Percentiles rank a stretch among this genome's conserved stretches.
Evolutionary conservation across 1,284 basidiomycete genomes (phyloP).

Genomic region (Ceratobasidium sp.): DNA sequence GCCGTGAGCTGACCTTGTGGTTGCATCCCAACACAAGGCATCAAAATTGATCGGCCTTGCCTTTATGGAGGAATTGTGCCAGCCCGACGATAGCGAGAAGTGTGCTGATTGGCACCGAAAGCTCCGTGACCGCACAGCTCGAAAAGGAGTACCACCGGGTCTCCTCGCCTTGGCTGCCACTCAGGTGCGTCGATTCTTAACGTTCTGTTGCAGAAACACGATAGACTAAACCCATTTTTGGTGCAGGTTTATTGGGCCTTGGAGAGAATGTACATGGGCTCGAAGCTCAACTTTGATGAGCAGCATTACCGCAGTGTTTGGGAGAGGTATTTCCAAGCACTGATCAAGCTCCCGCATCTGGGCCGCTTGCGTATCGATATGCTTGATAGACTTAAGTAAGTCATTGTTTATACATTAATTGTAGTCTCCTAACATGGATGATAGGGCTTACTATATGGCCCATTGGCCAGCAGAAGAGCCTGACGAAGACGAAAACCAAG

Average conservation of each 20-base stretch:
- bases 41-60: not conserved
- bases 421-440: not conserved
- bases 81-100: not conserved
- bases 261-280: not conserved
- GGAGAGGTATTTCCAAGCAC: not conserved
- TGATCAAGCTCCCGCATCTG: not conserved
- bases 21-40: too few relatives aligned
- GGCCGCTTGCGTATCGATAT: not conserved
- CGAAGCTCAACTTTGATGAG: not conserved
- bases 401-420: too few relatives aligned
- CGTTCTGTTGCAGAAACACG: not conserved
- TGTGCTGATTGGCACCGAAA: not conserved
- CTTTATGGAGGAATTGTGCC: not conserved
- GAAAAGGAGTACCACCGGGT: slow-evolving; percentile 1
- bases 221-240: too few relatives aligned
- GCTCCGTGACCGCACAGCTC: not conserved
- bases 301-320: not conserved
- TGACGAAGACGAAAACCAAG: not conserved
- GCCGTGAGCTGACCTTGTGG: too few relatives aligned
- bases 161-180: not conserved
- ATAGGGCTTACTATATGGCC: slow-evolving; percentile 1
- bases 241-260: slow-evolving; percentile 1
- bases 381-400: slow-evolving; percentile 4
- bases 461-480: slow-evolving; percentile 6
- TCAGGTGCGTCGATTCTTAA: not conserved